Evolutionary conservation across 305 asterid species (phyloP).

Genomic region (Solanum hybrid): DNA sequence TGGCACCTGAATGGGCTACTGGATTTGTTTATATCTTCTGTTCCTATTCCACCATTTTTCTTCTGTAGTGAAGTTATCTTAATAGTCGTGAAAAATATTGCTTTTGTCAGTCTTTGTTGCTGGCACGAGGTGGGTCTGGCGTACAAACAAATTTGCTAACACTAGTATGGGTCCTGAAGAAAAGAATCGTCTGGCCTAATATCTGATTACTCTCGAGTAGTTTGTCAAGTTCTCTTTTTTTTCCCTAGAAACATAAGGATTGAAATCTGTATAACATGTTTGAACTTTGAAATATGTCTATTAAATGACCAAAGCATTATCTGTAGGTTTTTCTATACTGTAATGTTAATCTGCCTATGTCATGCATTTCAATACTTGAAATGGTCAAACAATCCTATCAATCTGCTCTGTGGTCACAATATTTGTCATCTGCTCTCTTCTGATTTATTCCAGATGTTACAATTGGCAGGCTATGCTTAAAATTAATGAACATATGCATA

Average conservation of each 20-base stretch:
- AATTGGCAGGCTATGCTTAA: constrained; percentile 85
- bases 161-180: constrained; percentile 1
- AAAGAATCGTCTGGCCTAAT: neutral
- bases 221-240: neutral
- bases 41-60: neutral
- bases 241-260: neutral
- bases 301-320: neutral
- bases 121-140: neutral
- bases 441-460: neutral
- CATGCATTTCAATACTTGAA: neutral
- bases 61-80: neutral
- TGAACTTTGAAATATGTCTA: neutral
- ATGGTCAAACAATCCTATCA: neutral
- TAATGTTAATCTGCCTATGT: neutral
- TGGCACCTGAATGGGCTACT: neutral
- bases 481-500: constrained; percentile 86
- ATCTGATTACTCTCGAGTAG: neutral
- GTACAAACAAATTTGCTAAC: neutral
- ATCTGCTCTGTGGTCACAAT: neutral
- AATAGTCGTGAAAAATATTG: neutral
- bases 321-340: neutral
- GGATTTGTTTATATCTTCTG: neutral
- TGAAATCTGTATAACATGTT: neutral
- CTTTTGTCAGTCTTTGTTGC: neutral
- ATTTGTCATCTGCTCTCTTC: neutral